Evolutionary conservation across 202 grass and related monocot species (phyloP), one percentile per base, ranked within the genome.

Genomic region (Setaria italica): DNA sequence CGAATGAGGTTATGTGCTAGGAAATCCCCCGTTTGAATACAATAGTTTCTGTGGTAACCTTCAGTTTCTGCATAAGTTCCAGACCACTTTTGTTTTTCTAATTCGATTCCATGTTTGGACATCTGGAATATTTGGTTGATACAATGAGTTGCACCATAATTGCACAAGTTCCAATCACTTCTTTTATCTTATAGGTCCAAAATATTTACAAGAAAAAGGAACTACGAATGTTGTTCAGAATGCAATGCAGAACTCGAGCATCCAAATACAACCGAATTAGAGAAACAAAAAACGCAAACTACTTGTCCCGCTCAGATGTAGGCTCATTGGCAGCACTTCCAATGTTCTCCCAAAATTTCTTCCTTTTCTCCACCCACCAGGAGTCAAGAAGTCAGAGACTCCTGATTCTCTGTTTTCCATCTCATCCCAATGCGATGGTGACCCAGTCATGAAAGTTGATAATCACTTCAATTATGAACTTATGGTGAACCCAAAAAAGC

Each of bases 151-250:
- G 17, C 16, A 67, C 7, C 60, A 37, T 35, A 58, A 83, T 53
- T 65, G 20, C 20, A 8, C 9, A 76, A 81, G 76, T 46, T 82
- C 74, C 79, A 86, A 70, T 58, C 39, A 72, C 35, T 79, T 83
- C 76, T 70, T 90, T 90, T 80, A 84, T 76, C 80, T 90, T 83
- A 74, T 87, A 82, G 79, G 82, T 86, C 74, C 80, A 87, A 74
- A 82, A 86, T 88, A 91, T 91, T 77, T 91, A 91, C 89, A 84
- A 59, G 79, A 74, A 72, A 54, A 74, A 74, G 12, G 10, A 17
- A 71, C 77, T 67, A 30, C 76, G 50, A 80, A 87, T 81, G 64
- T 84, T 72, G 43, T 84, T 85, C 76, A 41, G 46, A 87, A 87
- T 63, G 77, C 39, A 91, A 87, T 69, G 55, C 39, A 84, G 53